A percentile compares a stretch with the other conserved stretches of the same genome.
phyloP scores from a whole-genome alignment of 352 stramenopile genomes.

The Phytophthora sojae region DNA sequence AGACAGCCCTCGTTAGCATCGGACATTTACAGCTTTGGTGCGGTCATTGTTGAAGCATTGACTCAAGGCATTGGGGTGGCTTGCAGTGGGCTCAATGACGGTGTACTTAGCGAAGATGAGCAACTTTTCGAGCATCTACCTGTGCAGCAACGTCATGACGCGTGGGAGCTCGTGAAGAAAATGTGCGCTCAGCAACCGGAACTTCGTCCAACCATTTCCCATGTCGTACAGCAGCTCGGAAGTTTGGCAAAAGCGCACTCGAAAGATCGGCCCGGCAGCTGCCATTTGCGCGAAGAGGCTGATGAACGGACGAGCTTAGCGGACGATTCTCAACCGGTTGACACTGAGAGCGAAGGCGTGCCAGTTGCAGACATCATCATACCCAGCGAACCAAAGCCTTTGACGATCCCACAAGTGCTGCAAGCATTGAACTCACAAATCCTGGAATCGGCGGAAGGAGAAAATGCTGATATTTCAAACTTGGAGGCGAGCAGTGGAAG shows the following conservation, averaged over 20 bases:
- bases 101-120: background rate
- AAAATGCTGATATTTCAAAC: background rate
- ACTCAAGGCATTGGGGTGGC: background rate
- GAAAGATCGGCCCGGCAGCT: background rate
- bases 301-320: background rate
- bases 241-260: slow-evolving; percentile 10
- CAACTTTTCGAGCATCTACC: background rate
- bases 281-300: background rate
- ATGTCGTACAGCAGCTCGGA: slow-evolving; percentile 37
- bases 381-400: background rate
- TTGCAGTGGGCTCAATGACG: background rate
- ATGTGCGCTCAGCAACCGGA: slow-evolving; percentile 33
- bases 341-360: background rate
- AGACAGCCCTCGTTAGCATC: slow-evolving; percentile 30
- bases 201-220: slow-evolving; percentile 29
- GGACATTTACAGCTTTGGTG: slow-evolving; percentile 42
- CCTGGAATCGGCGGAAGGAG: background rate
- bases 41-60: slow-evolving; percentile 30
- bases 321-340: background rate
- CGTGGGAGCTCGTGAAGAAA: slow-evolving; percentile 31
- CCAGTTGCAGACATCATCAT: slow-evolving; percentile 7
- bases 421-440: slow-evolving; percentile 16
- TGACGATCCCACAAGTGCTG: slow-evolving; percentile 16
- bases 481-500: slow-evolving; percentile 11
- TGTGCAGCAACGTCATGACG: background rate